Evolutionary conservation across 225 moss, liverwort and hornwort species (phyloP).

Genomic region (Bryum argenteum): DNA sequence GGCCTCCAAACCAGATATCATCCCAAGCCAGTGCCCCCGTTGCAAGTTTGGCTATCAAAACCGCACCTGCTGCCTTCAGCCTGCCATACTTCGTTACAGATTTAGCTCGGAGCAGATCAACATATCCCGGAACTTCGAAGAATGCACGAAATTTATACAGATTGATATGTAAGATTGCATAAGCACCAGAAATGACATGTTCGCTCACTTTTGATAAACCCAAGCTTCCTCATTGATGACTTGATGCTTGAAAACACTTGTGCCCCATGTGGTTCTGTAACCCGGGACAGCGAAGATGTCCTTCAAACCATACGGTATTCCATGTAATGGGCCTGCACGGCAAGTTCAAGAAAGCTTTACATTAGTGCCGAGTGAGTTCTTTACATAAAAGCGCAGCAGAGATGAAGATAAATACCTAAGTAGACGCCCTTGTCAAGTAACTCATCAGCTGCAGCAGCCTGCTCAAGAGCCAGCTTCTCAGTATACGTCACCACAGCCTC

Average conservation of each 20-base stretch:
- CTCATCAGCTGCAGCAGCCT: constrained; percentile 59
- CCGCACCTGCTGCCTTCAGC: constrained; percentile 65
- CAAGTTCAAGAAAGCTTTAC: constrained; percentile 20
- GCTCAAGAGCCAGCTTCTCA: constrained; percentile 56
- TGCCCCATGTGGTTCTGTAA: constrained; percentile 74
- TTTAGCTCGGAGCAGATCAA: background rate
- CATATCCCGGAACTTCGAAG: background rate
- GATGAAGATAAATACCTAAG: constrained; percentile 42
- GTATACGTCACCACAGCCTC: constrained; percentile 74
- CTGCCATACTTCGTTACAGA: constrained; percentile 29
- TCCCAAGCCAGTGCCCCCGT: constrained; percentile 63
- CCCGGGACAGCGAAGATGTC: constrained; percentile 65
- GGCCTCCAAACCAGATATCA: constrained; percentile 70
- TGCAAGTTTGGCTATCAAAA: constrained; percentile 63
- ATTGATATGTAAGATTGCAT: background rate
- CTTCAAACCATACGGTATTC: constrained; percentile 72
- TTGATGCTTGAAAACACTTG: constrained; percentile 51
- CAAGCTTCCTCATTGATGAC: constrained; percentile 68
- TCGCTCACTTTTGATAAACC: constrained; percentile 64
- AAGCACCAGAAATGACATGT: background rate
- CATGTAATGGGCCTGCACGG: constrained; percentile 63
- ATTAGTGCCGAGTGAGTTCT: background rate
- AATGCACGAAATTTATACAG: constrained; percentile 4
- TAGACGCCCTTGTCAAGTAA: constrained; percentile 53
- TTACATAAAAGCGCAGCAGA: background rate